Evolutionary conservation across 805 yeast genomes (phyloP).

Genomic region (Metahyphopichia silvanorum): DNA sequence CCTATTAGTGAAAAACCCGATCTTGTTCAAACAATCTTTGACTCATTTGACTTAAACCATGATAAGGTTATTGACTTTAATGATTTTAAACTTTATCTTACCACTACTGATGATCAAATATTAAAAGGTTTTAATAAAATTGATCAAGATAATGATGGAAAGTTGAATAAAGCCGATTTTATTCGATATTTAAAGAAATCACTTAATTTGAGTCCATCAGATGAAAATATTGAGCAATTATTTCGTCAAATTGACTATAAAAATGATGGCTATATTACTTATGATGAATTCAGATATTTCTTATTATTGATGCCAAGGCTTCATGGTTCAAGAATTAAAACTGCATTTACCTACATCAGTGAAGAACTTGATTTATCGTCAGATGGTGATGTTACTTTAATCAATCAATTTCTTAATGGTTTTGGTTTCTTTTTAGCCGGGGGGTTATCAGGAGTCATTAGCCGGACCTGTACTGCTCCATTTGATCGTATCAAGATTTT

Average conservation of each 20-base stretch:
- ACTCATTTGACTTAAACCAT: conserved; percentile 54
- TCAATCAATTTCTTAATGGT: conserved; percentile 75
- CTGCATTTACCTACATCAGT: conserved; percentile 78
- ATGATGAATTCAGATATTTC: conserved; percentile 83
- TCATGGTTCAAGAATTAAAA: conserved; percentile 69
- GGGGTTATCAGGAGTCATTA: conserved; percentile 91
- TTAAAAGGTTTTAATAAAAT: conserved; percentile 62
- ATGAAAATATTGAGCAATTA: conserved; percentile 50
- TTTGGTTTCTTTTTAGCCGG: conserved; percentile 93
- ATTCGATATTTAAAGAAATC: conserved; percentile 54
- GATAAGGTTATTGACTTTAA: conserved; percentile 58
- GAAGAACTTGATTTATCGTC: conserved; percentile 79
- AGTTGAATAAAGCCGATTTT: conserved; percentile 62
- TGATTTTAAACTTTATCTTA: conserved; percentile 64
- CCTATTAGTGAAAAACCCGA: conserved; percentile 62
- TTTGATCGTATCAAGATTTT: conserved; percentile 93
- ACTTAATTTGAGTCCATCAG: conserved; percentile 52
- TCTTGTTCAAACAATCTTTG: conserved; percentile 55
- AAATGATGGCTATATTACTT: conserved; percentile 67
- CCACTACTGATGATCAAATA: conserved; percentile 69
- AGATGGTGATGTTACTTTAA: conserved; percentile 89
- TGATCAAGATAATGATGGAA: conserved; percentile 74
- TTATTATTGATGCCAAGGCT: conserved; percentile 78
- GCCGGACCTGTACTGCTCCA: conserved; percentile 96
- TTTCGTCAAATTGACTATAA: conserved; percentile 55